Conservation (phyloP, 805 yeast species). For the Debaryomyces hansenii region DNA sequence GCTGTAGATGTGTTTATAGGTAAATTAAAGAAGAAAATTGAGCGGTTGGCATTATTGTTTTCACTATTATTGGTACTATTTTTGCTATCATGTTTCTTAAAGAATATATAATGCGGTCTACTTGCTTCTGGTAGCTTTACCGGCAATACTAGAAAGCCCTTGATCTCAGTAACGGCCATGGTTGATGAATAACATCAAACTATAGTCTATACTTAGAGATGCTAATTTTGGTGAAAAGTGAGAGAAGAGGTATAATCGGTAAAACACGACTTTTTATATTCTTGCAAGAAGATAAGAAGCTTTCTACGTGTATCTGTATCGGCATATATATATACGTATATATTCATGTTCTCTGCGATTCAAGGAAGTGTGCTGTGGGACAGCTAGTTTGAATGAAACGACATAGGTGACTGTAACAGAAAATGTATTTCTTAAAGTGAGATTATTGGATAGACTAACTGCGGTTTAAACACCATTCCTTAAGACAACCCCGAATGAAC, state of each 20-base stretch:
- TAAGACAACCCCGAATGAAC: too few species aligned
- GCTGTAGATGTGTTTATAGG: constrained; percentile 62
- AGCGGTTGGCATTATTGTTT: constrained; percentile 46
- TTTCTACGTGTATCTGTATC: too few species aligned
- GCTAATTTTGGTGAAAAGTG: not conserved
- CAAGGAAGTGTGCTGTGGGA: too few species aligned
- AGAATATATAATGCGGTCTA: constrained; percentile 56
- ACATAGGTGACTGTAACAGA: too few species aligned
- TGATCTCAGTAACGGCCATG: constrained; percentile 43
- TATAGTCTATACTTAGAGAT: not conserved
- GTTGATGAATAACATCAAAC: not conserved
- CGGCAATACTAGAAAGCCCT: constrained; percentile 57
- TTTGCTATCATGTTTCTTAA: constrained; percentile 60
- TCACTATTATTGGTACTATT: constrained; percentile 19
- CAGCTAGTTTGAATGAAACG: too few species aligned
- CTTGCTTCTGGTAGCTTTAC: constrained; percentile 40
- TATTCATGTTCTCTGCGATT: too few species aligned
- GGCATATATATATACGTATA: too few species aligned
- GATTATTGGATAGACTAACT: too few species aligned
- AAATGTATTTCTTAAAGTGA: too few species aligned
- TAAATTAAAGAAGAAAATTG: constrained; percentile 74
- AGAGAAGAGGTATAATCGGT: not conserved
- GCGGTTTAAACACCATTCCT: too few species aligned
- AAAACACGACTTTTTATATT: not conserved
- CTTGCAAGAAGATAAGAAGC: not conserved